These are phyloP conservation scores for Syncephalastrum contaminatum DNA, from an alignment of 371 early-diverging fungal genomes.

Conservation along the genomic window DNA sequence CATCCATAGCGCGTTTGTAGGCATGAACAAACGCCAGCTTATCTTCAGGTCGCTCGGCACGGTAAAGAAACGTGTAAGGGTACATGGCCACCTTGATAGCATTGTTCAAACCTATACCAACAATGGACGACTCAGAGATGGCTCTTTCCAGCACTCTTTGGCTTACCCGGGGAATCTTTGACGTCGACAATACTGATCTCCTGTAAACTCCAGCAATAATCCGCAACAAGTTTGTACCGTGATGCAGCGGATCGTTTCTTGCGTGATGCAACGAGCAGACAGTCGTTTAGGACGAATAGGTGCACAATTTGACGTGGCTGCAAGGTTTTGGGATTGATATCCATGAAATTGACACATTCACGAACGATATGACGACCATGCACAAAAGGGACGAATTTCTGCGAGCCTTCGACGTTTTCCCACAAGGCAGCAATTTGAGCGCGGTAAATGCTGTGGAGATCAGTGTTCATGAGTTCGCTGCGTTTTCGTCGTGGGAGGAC, in stretches of 20 bases:
- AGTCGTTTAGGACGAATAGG: constrained; percentile 79
- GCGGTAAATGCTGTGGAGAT: constrained; percentile 57
- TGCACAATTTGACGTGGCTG: constrained; percentile 77
- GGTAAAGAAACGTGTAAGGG: constrained; percentile 74
- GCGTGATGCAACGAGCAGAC: constrained; percentile 73
- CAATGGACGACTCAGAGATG: neutral
- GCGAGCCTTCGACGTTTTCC: constrained; percentile 78
- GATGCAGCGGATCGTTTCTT: constrained; percentile 72
- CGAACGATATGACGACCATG: constrained; percentile 78
- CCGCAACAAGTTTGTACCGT: constrained; percentile 74
- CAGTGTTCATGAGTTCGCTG: constrained; percentile 46
- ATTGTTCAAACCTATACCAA: constrained; percentile 34
- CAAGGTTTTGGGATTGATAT: constrained; percentile 75
- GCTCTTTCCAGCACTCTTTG: neutral
- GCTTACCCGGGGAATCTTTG: constrained; percentile 71
- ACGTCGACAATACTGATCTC: constrained; percentile 82
- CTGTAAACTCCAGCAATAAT: constrained; percentile 71
- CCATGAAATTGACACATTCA: constrained; percentile 73
- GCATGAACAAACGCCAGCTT: constrained; percentile 70
- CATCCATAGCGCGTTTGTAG: constrained; percentile 67
- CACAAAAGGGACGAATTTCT: constrained; percentile 76
- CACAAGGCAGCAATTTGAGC: constrained; percentile 71
- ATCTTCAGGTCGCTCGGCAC: constrained; percentile 70
- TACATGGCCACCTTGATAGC: constrained; percentile 74
- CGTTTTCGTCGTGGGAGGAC: constrained; percentile 31